Conservation (phyloP, 83 land plant genomes). For the Picea abies region DNA sequence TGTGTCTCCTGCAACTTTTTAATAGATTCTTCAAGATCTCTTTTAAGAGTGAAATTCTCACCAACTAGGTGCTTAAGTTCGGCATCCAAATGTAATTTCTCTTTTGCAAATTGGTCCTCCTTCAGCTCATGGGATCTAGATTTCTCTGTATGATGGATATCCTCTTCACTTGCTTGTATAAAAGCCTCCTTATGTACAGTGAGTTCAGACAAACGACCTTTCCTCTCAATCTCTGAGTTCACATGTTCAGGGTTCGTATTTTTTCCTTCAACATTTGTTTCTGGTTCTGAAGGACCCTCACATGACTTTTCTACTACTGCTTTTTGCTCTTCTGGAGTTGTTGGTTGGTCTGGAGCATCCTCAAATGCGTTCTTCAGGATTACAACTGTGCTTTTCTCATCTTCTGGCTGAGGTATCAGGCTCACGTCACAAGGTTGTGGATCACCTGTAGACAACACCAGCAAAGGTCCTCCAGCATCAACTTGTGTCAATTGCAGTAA, state of each 20-base stretch:
- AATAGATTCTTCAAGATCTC: background rate
- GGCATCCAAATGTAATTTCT: background rate
- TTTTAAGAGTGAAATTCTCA: slow-evolving; percentile 11
- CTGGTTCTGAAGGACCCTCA: too few relatives aligned
- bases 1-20: background rate
- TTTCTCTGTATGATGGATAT: background rate
- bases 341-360: background rate
- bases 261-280: background rate
- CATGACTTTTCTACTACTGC: too few relatives aligned
- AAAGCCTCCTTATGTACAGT: background rate
- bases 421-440: slow-evolving; percentile 6
- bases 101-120: background rate
- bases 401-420: background rate
- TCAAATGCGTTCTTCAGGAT: slow-evolving; percentile 16
- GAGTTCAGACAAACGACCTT: background rate
- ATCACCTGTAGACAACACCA: background rate
- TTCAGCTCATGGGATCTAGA: background rate
- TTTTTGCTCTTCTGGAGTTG: background rate
- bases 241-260: background rate
- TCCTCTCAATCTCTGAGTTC: background rate
- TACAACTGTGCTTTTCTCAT: slow-evolving; percentile 19
- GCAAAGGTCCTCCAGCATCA: background rate
- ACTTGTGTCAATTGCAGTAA: background rate
- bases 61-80: background rate
- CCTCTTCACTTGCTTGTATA: background rate